A percentile compares a stretch with the other conserved stretches of the same genome.
Evolutionary conservation across 2,329 filamentous ascomycete species (phyloP).

Genomic region (Claviceps humidiphila): DNA sequence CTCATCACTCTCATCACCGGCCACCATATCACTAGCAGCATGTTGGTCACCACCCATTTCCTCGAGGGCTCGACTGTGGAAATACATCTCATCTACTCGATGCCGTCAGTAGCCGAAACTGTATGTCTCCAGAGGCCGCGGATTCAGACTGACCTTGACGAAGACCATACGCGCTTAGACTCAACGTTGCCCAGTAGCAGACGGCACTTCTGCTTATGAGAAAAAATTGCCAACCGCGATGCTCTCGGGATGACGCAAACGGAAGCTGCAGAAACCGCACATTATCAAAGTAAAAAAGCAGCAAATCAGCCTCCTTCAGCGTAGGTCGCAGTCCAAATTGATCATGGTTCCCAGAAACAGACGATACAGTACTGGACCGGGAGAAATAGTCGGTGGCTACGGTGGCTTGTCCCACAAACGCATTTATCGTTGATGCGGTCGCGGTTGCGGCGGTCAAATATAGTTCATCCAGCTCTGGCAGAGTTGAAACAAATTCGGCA

Average conservation of each 20-base stretch:
- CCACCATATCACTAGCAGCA: neutral
- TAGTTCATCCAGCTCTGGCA: neutral
- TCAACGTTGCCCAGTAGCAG: neutral
- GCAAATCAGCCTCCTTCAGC: neutral
- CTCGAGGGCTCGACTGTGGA: neutral
- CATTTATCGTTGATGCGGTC: neutral
- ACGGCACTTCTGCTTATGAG: neutral
- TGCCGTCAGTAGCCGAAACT: neutral
- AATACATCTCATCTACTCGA: neutral
- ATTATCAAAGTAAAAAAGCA: neutral
- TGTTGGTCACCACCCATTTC: neutral
- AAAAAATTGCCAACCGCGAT: neutral
- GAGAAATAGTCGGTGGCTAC: neutral
- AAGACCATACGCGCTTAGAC: neutral
- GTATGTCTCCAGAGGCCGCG: too few relatives aligned
- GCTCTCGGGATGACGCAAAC: neutral
- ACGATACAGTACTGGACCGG: neutral
- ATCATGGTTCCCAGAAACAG: neutral
- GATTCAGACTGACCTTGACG: neutral
- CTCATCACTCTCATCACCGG: neutral
- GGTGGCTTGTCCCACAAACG: too few relatives aligned
- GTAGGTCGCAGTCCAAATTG: neutral
- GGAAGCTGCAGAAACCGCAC: neutral
- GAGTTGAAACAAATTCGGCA: neutral
- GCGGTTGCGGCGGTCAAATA: neutral